Base-by-base conservation (phyloP, 225 moss, liverwort and hornwort species). In the Anthoceros angustus region DNA sequence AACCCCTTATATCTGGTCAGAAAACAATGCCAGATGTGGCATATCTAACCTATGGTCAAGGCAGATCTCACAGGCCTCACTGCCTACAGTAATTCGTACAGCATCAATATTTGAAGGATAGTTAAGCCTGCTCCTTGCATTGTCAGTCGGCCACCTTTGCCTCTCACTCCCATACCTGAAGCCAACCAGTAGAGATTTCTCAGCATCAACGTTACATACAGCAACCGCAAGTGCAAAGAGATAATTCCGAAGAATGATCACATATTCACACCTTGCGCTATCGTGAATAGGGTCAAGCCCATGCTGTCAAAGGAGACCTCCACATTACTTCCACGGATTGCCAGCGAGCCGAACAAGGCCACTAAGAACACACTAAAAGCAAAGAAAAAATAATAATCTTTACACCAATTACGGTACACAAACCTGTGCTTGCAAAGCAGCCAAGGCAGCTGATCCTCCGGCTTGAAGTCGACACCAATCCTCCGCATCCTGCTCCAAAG, bases 401-500 rank as follows among this genome's bases (percentile, higher is more conserved):
- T 0, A 64, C 25, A 8, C 8, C 77, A 72, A 70, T 46, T 55
- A 18, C 49, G n/a, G 64, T 38, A 18, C 42, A 46, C 42, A 46
- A 74, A 84, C 84, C 84, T 84, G 80, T 63, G 72, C 68, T 42
- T 74, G 72, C 23, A 80, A 45, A 61, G 83, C 68, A 21, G 76
- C 74, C 64, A 80, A 63, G 32, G 74, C 67, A 66, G 76, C 70
- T 63, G 79, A 73, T 67, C 74, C 78, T 68, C 77, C 79, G n/a
- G 71, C 72, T 70, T 84, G 80, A 69, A 85, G 74, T 63, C 81
- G 67, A 40, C 70, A 70, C 83, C 84, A 90, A 71, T 90, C 87
- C 46, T 90, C 85, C 14, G 80, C 85, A 71, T 90, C 90, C 65
- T 90, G 83, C 66, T 90, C 90, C 69, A 90, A 69, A 68, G 83